Conservation (phyloP, 2,329 filamentous ascomycete genomes). For the Botryosphaeria dothidea region DNA sequence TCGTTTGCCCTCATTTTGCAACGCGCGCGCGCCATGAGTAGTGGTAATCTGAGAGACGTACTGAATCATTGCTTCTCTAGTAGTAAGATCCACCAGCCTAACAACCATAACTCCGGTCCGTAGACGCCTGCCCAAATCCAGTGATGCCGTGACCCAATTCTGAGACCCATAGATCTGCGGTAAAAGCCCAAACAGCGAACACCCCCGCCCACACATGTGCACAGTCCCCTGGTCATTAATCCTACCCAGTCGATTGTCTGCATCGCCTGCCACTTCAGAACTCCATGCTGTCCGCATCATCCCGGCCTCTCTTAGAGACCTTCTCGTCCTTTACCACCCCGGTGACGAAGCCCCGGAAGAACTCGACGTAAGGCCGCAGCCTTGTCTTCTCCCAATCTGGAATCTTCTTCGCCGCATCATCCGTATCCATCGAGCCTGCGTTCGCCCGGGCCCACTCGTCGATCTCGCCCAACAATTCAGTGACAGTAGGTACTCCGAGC, state of each 20-base stretch:
- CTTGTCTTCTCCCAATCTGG: slow-evolving; percentile 98
- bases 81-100: slow-evolving; percentile 8
- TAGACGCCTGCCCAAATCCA: slow-evolving; percentile 6
- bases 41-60: neutral
- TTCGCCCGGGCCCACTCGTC: slow-evolving; percentile 69
- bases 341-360: slow-evolving; percentile 80
- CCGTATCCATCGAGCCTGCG: slow-evolving; percentile 38
- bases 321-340: slow-evolving; percentile 74
- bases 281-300: slow-evolving; percentile 63
- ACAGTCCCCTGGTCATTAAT: slow-evolving; percentile 4
- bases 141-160: neutral
- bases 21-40: neutral
- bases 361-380: slow-evolving; percentile 87
- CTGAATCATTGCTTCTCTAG: slow-evolving; percentile 11
- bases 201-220: neutral
- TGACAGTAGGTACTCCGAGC: slow-evolving; percentile 83
- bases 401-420: slow-evolving; percentile 49
- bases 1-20: neutral
- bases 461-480: slow-evolving; percentile 78
- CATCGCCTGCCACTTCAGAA: slow-evolving; percentile 51
- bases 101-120: slow-evolving; percentile 6
- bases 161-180: slow-evolving; percentile 13
- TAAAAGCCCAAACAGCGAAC: slow-evolving; percentile 9
- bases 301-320: slow-evolving; percentile 55
- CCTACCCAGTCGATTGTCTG: slow-evolving; percentile 2